These are phyloP conservation scores for Lathyrus tuberosus DNA, from an alignment of 306 rosid genomes.

Conservation along the genomic window DNA sequence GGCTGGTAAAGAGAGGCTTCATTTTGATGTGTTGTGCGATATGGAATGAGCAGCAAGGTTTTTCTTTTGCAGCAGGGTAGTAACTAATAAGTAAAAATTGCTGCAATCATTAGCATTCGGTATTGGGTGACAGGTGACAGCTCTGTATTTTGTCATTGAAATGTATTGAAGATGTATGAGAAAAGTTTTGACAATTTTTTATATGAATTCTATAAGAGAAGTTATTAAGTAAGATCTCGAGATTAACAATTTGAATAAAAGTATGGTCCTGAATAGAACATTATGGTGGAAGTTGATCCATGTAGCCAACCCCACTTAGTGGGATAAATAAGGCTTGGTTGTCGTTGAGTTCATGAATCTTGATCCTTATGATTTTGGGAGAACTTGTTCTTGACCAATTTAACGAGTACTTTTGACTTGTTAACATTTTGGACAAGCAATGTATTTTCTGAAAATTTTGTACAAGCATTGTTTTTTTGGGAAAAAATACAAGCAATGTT, in stretches of 20 bases:
- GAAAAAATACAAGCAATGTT: too few relatives aligned
- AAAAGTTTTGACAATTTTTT: not conserved
- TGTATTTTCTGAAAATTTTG: not conserved
- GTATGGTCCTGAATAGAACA: too few relatives aligned
- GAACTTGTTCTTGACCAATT: conserved; percentile 8
- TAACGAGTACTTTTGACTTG: conserved; percentile 2
- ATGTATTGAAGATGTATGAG: not conserved
- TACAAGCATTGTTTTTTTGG: too few relatives aligned
- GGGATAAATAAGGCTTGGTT: too few relatives aligned
- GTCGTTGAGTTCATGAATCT: not conserved
- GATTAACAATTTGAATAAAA: too few relatives aligned
- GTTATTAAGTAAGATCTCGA: too few relatives aligned
- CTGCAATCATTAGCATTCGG: not conserved
- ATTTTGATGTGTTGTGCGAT: not conserved
- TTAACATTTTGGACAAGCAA: conserved; percentile 31
- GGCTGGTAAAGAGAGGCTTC: not conserved
- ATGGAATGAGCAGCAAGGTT: not conserved
- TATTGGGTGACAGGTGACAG: not conserved
- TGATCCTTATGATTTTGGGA: not conserved
- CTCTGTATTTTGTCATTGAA: not conserved
- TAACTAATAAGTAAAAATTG: not conserved
- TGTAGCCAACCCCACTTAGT: too few relatives aligned
- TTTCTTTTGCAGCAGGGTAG: not conserved
- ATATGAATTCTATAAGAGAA: too few relatives aligned
- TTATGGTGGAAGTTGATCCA: too few relatives aligned